A percentile compares a stretch with the other conserved stretches of the same genome.
phyloP scores from a whole-genome alignment of 2,329 filamentous ascomycete species.

The Lasiodiplodia citricola region DNA sequence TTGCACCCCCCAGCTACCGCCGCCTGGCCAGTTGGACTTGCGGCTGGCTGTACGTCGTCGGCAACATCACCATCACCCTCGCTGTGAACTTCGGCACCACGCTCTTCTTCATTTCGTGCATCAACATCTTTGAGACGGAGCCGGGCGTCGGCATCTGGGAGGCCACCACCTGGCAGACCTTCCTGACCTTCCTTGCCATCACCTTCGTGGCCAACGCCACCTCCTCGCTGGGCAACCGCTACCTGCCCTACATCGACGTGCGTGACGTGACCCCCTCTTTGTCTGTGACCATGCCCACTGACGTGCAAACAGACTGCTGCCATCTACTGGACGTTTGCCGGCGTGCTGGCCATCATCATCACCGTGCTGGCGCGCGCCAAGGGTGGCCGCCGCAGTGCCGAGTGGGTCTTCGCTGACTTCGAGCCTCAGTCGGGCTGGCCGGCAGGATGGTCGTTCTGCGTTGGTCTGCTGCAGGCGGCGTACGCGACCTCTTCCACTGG shows the following conservation, averaged over 20 bases:
- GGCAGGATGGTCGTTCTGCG: slow-evolving; percentile 73
- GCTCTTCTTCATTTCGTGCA: slow-evolving; percentile 59
- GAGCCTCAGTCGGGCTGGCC: slow-evolving; percentile 72
- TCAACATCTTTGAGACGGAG: slow-evolving; percentile 60
- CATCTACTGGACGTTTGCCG: slow-evolving; percentile 76
- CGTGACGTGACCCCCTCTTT: slow-evolving; percentile 39
- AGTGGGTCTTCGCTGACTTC: slow-evolving; percentile 71
- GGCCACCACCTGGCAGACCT: slow-evolving; percentile 52
- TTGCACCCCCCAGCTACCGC: slow-evolving; percentile 66
- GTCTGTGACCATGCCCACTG: not conserved
- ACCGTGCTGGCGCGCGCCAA: slow-evolving; percentile 70
- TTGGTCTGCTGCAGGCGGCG: slow-evolving; percentile 73
- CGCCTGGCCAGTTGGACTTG: slow-evolving; percentile 72
- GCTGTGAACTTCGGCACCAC: slow-evolving; percentile 78
- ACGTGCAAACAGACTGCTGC: slow-evolving; percentile 63
- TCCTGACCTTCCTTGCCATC: slow-evolving; percentile 56
- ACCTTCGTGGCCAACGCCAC: slow-evolving; percentile 58
- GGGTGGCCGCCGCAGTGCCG: slow-evolving; percentile 66
- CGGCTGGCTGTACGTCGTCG: slow-evolving; percentile 77
- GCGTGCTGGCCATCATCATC: slow-evolving; percentile 69
- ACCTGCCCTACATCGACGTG: slow-evolving; percentile 68
- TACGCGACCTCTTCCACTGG: slow-evolving; percentile 78
- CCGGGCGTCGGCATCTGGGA: slow-evolving; percentile 53
- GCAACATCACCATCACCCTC: slow-evolving; percentile 82
- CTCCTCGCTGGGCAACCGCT: slow-evolving; percentile 59